Percentiles rank a stretch among this genome's conserved stretches.
These are phyloP conservation scores for Coemansia sp. DNA, from an alignment of 192 early-diverging fungal genomes.

Conservation along the genomic window DNA sequence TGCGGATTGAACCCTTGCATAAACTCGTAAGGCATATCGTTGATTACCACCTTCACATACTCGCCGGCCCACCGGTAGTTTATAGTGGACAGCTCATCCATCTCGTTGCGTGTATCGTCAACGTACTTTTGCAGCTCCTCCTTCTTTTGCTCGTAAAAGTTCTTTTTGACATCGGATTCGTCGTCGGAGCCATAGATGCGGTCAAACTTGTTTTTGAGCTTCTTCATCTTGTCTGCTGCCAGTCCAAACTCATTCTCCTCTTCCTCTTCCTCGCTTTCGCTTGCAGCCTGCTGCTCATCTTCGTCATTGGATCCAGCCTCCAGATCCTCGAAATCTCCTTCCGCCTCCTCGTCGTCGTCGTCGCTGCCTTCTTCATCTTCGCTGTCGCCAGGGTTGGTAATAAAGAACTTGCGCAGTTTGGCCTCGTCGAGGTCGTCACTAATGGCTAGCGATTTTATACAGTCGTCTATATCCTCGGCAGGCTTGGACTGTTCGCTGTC, in stretches of 20 bases:
- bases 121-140: conserved; percentile 83
- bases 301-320: conserved; percentile 51
- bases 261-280: conserved; percentile 29
- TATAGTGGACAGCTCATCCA: conserved; percentile 81
- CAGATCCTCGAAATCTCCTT: conserved; percentile 38
- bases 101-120: conserved; percentile 80
- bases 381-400: conserved; percentile 35
- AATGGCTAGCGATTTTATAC: conserved; percentile 33
- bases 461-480: conserved; percentile 44
- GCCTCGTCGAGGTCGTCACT: conserved; percentile 31
- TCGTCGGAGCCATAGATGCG: conserved; percentile 80
- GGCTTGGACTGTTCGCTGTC: conserved; percentile 42
- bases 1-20: conserved; percentile 85
- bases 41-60: conserved; percentile 89
- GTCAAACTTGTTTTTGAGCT: conserved; percentile 92
- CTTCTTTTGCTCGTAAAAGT: conserved; percentile 89
- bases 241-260: conserved; percentile 62
- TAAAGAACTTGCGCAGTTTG: conserved; percentile 33
- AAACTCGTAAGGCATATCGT: conserved; percentile 93
- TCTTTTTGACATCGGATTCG: conserved; percentile 64
- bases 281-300: conserved; percentile 21
- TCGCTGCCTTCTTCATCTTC: conserved; percentile 37
- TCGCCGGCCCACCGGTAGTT: conserved; percentile 91
- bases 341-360: conserved; percentile 48
- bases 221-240: conserved; percentile 74